Conservation (phyloP, 495 filamentous ascomycete genomes). For the Tuber melanosporum region DNA sequence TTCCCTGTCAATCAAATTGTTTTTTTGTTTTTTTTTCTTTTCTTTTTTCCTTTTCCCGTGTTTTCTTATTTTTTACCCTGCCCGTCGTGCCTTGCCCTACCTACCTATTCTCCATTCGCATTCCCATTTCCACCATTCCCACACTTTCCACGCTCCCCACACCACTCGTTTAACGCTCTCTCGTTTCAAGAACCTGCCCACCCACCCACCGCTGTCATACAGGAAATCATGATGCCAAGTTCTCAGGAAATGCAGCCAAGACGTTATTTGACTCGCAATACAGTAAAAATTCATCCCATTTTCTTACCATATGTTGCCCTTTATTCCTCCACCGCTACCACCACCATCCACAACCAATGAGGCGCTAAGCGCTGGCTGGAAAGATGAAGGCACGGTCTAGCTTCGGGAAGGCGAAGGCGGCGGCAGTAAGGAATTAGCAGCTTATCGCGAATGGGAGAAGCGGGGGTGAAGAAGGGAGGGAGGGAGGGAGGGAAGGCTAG, state of each 20-base stretch:
- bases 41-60: neutral
- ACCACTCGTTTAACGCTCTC: slow-evolving; percentile 5
- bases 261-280: neutral
- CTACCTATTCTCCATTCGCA: neutral
- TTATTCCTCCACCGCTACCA: slow-evolving; percentile 23
- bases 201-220: neutral
- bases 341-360: slow-evolving; percentile 30
- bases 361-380: slow-evolving; percentile 12
- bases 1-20: neutral
- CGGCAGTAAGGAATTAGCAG: slow-evolving; percentile 21
- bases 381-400: slow-evolving; percentile 19
- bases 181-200: neutral
- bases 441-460: slow-evolving; percentile 31
- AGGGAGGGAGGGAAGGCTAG: slow-evolving; percentile 32
- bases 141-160: slow-evolving; percentile 1
- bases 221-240: neutral
- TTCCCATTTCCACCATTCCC: neutral
- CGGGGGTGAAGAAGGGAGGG: slow-evolving; percentile 26
- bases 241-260: neutral
- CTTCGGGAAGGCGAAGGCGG: slow-evolving; percentile 12
- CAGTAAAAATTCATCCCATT: neutral
- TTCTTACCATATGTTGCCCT: neutral
- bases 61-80: neutral
- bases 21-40: neutral
- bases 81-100: neutral